A percentile compares a stretch with the other conserved stretches of the same genome.
Conservation (phyloP, 495 filamentous ascomycete genomes). For the Aspergillus avenaceus region DNA sequence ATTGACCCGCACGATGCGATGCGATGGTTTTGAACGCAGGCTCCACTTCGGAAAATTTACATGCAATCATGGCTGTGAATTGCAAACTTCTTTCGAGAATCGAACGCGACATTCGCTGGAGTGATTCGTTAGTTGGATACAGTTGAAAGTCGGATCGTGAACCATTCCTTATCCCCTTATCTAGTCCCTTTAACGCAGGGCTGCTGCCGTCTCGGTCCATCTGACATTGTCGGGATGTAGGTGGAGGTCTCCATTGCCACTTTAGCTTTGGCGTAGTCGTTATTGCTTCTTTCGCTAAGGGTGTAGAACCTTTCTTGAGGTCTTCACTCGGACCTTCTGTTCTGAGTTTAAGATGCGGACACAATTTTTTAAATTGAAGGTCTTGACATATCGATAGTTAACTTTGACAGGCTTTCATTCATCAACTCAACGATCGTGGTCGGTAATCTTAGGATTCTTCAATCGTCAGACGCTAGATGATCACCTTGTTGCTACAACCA, state of each 20-base stretch:
- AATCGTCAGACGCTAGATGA: slow-evolving; percentile 7
- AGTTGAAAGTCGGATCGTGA: slow-evolving; percentile 6
- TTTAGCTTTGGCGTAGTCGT: slow-evolving; percentile 8
- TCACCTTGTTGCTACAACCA: slow-evolving; percentile 3
- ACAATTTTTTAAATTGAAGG: not conserved
- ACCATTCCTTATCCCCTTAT: slow-evolving; percentile 4
- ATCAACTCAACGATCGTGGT: not conserved
- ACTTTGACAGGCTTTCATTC: not conserved
- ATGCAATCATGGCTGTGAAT: slow-evolving; percentile 7
- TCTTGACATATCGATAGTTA: not conserved
- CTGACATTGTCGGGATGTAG: not conserved
- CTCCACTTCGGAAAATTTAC: slow-evolving; percentile 21
- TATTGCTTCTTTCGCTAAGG: not conserved
- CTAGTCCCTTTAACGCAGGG: slow-evolving; percentile 7
- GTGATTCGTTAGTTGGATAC: slow-evolving; percentile 1
- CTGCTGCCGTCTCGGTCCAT: not conserved
- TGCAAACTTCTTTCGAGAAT: slow-evolving; percentile 2
- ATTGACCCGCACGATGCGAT: slow-evolving; percentile 19
- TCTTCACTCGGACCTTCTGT: not conserved
- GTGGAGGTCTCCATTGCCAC: slow-evolving; percentile 11
- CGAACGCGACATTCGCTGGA: slow-evolving; percentile 1
- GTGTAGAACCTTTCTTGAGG: not conserved
- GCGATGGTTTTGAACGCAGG: slow-evolving; percentile 12
- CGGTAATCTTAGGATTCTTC: slow-evolving; percentile 2
- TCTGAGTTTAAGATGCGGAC: too few species aligned